Evolutionary conservation across 192 early-diverging fungal genomes (phyloP).

Genomic region (Linnemannia exigua): DNA sequence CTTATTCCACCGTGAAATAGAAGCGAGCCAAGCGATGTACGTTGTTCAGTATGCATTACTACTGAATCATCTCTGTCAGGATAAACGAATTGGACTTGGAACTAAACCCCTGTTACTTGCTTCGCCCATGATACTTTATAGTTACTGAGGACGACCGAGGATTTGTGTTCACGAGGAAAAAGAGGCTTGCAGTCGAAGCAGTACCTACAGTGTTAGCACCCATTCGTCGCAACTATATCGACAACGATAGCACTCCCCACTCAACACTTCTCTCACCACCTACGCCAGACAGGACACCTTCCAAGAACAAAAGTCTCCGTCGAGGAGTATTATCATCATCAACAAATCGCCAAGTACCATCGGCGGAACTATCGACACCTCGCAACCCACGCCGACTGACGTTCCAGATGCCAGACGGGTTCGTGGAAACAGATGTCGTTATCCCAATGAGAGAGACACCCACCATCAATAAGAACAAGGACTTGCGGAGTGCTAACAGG

Average conservation of each 20-base stretch:
- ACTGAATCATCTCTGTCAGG: neutral
- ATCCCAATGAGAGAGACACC: conserved; percentile 56
- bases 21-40: conserved; percentile 46
- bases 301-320: conserved; percentile 4
- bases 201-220: neutral
- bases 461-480: conserved; percentile 51
- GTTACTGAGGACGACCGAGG: conserved; percentile 53
- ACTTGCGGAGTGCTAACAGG: conserved; percentile 35
- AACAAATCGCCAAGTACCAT: neutral
- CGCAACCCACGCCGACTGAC: neutral
- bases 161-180: conserved; percentile 50
- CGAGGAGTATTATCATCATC: neutral
- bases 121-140: neutral
- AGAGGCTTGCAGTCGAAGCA: neutral
- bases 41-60: neutral
- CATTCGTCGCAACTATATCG: neutral
- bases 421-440: conserved; percentile 19
- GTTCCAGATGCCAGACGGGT: neutral
- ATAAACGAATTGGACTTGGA: neutral
- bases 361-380: neutral
- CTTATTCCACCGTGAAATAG: neutral
- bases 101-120: neutral
- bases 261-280: conserved; percentile 19
- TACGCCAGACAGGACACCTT: conserved; percentile 39
- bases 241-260: neutral